Evolutionary conservation across 2,329 filamentous ascomycete genomes (phyloP).

Genomic region (Diaporthe helianthi): DNA sequence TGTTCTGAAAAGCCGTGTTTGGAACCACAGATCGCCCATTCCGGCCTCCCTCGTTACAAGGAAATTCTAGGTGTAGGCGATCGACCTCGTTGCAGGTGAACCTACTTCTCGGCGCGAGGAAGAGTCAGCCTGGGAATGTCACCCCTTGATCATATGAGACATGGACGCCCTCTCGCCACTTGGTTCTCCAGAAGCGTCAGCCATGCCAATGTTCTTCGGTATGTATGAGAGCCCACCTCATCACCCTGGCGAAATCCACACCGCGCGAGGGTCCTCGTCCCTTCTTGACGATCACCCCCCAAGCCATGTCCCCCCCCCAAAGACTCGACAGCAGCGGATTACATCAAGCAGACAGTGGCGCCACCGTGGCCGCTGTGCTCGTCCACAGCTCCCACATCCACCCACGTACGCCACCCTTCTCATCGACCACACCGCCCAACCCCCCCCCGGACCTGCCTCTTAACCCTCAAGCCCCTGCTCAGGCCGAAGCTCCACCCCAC

Average conservation of each 20-base stretch:
- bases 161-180: background rate
- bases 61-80: slow-evolving; percentile 54
- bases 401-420: too few relatives aligned
- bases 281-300: slow-evolving; percentile 40
- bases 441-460: slow-evolving; percentile 55
- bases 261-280: background rate
- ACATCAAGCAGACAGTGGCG: slow-evolving; percentile 48
- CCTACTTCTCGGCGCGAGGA: background rate
- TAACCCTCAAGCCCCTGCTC: slow-evolving; percentile 60
- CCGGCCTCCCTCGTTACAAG: slow-evolving; percentile 45
- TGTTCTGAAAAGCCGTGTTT: slow-evolving; percentile 33
- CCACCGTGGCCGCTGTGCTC: background rate
- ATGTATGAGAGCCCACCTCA: background rate
- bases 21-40: slow-evolving; percentile 36
- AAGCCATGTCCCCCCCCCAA: slow-evolving; percentile 54
- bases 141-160: background rate
- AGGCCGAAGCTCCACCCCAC: slow-evolving; percentile 52
- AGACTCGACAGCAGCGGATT: slow-evolving; percentile 60
- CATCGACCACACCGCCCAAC: slow-evolving; percentile 22
- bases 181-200: background rate
- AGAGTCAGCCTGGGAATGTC: background rate
- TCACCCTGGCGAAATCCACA: background rate
- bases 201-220: background rate
- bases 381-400: background rate
- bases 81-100: background rate